Evolutionary conservation across 306 rosid species (phyloP), one percentile per base, ranked within the genome.

Genomic region (Comarum palustre): DNA sequence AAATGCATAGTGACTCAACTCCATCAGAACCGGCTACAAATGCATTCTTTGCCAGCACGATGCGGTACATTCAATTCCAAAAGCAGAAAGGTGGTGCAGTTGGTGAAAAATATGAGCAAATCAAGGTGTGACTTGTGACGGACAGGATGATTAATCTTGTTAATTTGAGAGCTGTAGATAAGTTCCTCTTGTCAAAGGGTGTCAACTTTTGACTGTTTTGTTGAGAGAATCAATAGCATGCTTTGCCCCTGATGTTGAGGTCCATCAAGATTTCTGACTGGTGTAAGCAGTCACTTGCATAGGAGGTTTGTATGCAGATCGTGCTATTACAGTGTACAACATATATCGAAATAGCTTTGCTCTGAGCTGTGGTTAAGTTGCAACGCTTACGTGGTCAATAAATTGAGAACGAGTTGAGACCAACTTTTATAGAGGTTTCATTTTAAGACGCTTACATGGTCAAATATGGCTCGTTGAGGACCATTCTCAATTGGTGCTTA

Each of bases 71-170:
- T 25, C 87, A 93, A 79, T 87, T 89, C 79, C 98, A 93, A 85
- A 93, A 93, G 75, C 96, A 90, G 82, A 90, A 93, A 82, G 98
- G 96, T 0, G 98, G 98, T 19, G 78, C 86, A 0, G 92, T 93
- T 20, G 90, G 98, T 16, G 96, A 93, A 79, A 93, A 88, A 75
- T 93, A 89, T 66, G 98, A 90, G 55, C 73, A 88, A 69, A 85
- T 93, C 81, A 93, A 93, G 86, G 91, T 79, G 58, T 83, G 82
- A 83, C 73, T 15, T 48, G 19, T 41, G 16, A 39, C 38, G 25
- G 32, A 38, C 36, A 9, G 41, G 9, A 46, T 58, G 32, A 38
- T 3, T 27, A 20, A 38, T 68, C 19, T 31, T 8, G 42, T 48
- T 58, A 10, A 55, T 27, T 11, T 54, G 75, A 41, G 31, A 72